phyloP scores from a whole-genome alignment of 768 basidiomycete genomes.

The Leccinum aurantiacum region DNA sequence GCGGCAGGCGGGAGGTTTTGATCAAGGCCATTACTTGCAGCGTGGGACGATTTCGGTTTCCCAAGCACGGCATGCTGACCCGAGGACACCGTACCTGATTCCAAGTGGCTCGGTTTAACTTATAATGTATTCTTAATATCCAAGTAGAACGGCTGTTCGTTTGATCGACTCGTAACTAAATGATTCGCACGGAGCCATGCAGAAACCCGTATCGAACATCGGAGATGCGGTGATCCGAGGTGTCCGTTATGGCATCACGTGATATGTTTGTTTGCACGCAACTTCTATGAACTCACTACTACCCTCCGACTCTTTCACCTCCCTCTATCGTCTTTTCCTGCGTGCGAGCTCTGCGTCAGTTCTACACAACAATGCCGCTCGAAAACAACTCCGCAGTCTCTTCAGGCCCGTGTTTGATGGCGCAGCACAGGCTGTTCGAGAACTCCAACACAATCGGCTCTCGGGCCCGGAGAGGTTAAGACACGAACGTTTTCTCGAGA shows the following conservation, averaged over 20 bases:
- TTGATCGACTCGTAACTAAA: constrained; percentile 6
- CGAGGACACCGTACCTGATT: not conserved
- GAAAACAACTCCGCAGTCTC: constrained; percentile 44
- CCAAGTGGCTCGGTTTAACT: constrained; percentile 4
- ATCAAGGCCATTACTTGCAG: constrained; percentile 9
- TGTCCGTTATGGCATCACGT: constrained; percentile 11
- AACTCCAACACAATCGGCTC: constrained; percentile 37
- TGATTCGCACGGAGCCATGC: constrained; percentile 1
- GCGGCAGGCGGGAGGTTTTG: constrained; percentile 17
- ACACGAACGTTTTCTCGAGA: constrained; percentile 43
- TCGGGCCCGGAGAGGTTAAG: constrained; percentile 29
- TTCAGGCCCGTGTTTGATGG: constrained; percentile 57
- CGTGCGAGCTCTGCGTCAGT: constrained; percentile 58
- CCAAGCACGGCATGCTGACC: constrained; percentile 1
- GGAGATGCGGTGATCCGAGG: not conserved
- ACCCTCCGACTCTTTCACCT: constrained; percentile 42
- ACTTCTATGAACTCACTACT: constrained; percentile 10
- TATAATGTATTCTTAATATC: constrained; percentile 2
- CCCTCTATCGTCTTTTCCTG: constrained; percentile 60
- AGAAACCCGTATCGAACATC: not conserved
- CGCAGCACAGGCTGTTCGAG: constrained; percentile 44
- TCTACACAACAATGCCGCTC: constrained; percentile 47
- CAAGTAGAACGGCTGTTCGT: not conserved
- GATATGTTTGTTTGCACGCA: not conserved
- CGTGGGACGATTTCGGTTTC: constrained; percentile 16